phyloP scores from a whole-genome alignment of 2,329 filamentous ascomycete genomes.

The Cladosporium oxysporum region DNA sequence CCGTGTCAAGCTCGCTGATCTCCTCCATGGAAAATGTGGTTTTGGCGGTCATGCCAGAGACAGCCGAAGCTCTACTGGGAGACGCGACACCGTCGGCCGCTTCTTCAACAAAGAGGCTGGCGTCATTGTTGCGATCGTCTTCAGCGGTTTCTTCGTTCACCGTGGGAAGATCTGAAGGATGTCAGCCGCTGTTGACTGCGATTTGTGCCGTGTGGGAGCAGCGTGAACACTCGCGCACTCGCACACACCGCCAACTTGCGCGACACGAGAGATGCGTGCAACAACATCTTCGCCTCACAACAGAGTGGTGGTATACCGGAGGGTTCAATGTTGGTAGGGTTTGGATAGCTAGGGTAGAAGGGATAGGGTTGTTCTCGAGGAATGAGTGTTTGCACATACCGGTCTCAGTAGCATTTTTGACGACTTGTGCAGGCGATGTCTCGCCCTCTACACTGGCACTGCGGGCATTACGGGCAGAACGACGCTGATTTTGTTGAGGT shows the following conservation, averaged over 20 bases:
- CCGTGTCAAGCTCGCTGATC: conserved; percentile 44
- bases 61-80: conserved; percentile 37
- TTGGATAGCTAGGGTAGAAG: conserved; percentile 16
- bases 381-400: background rate
- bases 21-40: conserved; percentile 50
- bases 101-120: conserved; percentile 7
- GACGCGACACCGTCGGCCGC: conserved; percentile 15
- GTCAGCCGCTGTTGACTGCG: background rate
- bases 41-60: conserved; percentile 51
- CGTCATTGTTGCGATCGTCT: conserved; percentile 8
- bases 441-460: conserved; percentile 21
- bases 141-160: conserved; percentile 22
- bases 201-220: no score
- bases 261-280: background rate
- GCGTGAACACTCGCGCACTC: background rate
- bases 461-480: conserved; percentile 14
- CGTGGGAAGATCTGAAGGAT: conserved; percentile 24
- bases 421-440: conserved; percentile 22
- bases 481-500: conserved; percentile 23
- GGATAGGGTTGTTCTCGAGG: conserved; percentile 14
- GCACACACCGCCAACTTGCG: background rate
- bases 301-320: background rate
- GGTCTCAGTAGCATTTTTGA: background rate
- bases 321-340: conserved; percentile 6
- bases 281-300: background rate